Percentiles rank a stretch among this genome's conserved stretches.
phyloP scores from a whole-genome alignment of 2,329 filamentous ascomycete species.

The Colletotrichum siamense region DNA sequence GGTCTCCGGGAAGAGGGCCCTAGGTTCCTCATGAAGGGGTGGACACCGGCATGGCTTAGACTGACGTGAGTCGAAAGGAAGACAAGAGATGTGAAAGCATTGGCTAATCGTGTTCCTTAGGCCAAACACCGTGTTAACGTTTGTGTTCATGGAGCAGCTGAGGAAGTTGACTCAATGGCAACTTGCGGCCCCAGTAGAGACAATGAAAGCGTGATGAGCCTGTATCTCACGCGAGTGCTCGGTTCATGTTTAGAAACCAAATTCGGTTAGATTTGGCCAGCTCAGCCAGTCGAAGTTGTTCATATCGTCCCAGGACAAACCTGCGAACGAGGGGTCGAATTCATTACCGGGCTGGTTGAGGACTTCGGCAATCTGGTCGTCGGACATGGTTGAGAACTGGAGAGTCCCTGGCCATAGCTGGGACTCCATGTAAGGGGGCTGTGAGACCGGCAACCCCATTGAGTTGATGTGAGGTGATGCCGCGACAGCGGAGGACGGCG shows the following conservation, averaged over 20 bases:
- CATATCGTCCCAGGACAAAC: slow-evolving; percentile 65
- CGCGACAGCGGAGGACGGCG: slow-evolving; percentile 1
- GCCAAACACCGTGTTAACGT: slow-evolving; percentile 50
- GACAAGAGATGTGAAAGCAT: slow-evolving; percentile 15
- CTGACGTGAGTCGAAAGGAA: slow-evolving; percentile 36
- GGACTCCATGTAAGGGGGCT: slow-evolving; percentile 31
- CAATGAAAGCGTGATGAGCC: slow-evolving; percentile 9
- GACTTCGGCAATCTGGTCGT: slow-evolving; percentile 70
- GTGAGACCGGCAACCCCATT: slow-evolving; percentile 25
- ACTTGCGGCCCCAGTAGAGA: slow-evolving; percentile 7
- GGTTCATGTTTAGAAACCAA: slow-evolving; percentile 34
- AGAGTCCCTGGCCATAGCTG: slow-evolving; percentile 55
- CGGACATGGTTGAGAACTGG: slow-evolving; percentile 73
- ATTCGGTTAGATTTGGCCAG: slow-evolving; percentile 48
- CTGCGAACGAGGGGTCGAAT: slow-evolving; percentile 60
- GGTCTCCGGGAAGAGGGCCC: slow-evolving; percentile 43
- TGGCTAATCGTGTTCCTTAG: slow-evolving; percentile 27
- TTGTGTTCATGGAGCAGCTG: slow-evolving; percentile 51
- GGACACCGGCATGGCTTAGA: slow-evolving; percentile 50
- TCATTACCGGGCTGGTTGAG: slow-evolving; percentile 67
- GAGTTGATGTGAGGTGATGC: slow-evolving; percentile 9
- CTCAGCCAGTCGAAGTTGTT: slow-evolving; percentile 63
- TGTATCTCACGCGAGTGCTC: not conserved
- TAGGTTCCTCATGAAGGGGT: slow-evolving; percentile 50
- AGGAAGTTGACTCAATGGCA: slow-evolving; percentile 32